phyloP scores from a whole-genome alignment of 2,329 filamentous ascomycete species.

The Colletotrichum acutatum region DNA sequence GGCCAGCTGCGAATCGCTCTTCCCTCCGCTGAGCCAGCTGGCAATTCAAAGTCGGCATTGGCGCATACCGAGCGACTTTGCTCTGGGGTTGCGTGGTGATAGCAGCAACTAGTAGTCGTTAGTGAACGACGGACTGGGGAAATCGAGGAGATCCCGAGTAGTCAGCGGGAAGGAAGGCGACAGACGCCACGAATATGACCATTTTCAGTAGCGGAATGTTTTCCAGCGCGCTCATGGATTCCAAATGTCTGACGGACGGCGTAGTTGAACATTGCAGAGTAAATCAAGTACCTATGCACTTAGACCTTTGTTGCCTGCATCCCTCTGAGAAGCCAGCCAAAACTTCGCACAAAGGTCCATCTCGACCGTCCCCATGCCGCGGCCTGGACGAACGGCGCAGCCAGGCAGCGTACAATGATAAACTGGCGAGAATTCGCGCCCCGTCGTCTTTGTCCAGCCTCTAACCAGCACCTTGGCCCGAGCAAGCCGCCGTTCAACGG shows the following conservation, averaged over 20 bases:
- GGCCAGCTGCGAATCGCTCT: background rate
- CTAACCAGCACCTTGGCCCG: background rate
- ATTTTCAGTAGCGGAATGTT: background rate
- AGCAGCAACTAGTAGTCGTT: background rate
- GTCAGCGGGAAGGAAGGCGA: conserved; percentile 17
- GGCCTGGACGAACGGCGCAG: background rate
- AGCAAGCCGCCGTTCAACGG: conserved; percentile 4
- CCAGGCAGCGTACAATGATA: background rate
- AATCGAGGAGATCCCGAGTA: background rate
- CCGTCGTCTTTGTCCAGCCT: background rate
- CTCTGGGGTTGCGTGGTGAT: background rate
- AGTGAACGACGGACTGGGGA: background rate
- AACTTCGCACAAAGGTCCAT: background rate
- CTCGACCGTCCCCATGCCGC: background rate
- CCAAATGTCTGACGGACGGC: conserved; percentile 2
- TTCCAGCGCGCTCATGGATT: background rate
- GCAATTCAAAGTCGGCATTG: background rate
- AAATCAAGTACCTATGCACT: conserved; percentile 5
- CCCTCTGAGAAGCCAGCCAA: background rate
- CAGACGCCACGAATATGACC: background rate
- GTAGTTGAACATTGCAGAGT: background rate
- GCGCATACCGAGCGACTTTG: background rate
- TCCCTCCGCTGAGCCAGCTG: background rate
- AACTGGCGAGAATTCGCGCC: background rate
- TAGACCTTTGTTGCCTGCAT: background rate